phyloP scores from a whole-genome alignment of 495 filamentous ascomycete species.

The Hypoxylon lenormandii region DNA sequence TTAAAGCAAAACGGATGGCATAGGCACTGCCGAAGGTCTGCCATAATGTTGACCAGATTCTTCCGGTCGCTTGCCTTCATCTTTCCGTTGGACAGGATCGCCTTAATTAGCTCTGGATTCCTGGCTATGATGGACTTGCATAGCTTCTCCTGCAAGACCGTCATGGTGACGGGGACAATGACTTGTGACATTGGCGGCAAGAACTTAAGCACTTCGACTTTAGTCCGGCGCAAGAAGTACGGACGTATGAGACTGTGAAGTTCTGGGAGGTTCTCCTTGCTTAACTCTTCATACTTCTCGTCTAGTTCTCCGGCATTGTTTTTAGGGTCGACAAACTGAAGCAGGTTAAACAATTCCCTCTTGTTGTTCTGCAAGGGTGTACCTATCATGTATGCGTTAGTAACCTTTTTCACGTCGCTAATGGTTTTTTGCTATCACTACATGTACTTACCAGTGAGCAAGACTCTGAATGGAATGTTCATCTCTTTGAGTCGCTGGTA shows the following conservation, averaged over 20 bases:
- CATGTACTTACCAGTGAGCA: constrained; percentile 78
- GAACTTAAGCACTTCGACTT: constrained; percentile 87
- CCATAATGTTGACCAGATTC: constrained; percentile 89
- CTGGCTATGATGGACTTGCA: constrained; percentile 93
- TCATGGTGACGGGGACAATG: constrained; percentile 93
- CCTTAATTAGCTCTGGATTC: constrained; percentile 86
- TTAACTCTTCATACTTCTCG: constrained; percentile 76
- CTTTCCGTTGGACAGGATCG: constrained; percentile 77
- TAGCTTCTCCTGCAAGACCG: constrained; percentile 87
- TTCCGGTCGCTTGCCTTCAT: constrained; percentile 76
- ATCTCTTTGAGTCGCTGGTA: constrained; percentile 78
- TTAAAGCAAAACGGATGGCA: constrained; percentile 97
- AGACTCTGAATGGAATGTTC: constrained; percentile 79
- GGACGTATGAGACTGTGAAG: constrained; percentile 88
- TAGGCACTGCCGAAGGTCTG: constrained; percentile 93
- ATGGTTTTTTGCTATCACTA: constrained; percentile 24
- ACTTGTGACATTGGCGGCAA: constrained; percentile 93
- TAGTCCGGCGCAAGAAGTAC: constrained; percentile 79
- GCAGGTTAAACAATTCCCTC: constrained; percentile 90
- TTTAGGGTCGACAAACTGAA: constrained; percentile 84
- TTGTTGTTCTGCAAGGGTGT: constrained; percentile 97
- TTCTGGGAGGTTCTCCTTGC: constrained; percentile 79
- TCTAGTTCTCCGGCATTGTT: constrained; percentile 79
- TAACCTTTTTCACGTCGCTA: constrained; percentile 40
- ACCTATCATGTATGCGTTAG: constrained; percentile 46